Base-by-base conservation (phyloP, 768 basidiomycete genomes). In the Psilocybe tampanensis region DNA sequence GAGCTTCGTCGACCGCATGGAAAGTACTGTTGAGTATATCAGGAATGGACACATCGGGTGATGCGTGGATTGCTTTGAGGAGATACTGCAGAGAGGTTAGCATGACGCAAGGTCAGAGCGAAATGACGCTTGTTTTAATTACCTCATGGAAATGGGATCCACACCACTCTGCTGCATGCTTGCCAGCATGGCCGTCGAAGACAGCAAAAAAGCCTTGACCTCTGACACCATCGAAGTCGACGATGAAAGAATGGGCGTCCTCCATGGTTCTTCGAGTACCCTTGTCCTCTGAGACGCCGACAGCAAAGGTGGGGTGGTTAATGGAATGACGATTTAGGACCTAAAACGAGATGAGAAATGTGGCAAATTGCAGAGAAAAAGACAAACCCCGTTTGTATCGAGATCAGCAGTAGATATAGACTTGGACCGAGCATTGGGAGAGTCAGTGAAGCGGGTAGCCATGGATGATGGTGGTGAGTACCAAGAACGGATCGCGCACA, bases 161-260 rank as follows among this genome's bases (percentile, higher is more conserved):
- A 72, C 97, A 98, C 95, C 96, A 98, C 71, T 99, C 97, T 23
- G 97, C 97, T 32, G 96, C 95, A 66, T 98, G 93, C 71, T 96
- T 98, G 17, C 97, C 97, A 1, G 97, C 97, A 70, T 99, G 97
- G 2, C 97, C 97, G 65, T 99, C 97, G 66, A 98, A 99, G 44
- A 99, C 86, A 6, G 96, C 96, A 70, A 96, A 98, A 79, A 97
- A 98, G 8, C 95, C 97, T 70, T 99, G 97, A 0, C 97, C 97
- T 43, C 89, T 85, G 18, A 98, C 80, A 33, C 86, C 85, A 34
- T 86, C 94, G 70, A 92, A 99, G 70, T 98, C 95, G 60, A 95
- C 90, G 56, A 98, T 87, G 67, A 98, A 97, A 21, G 94, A 94
- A 71, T 98, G 95, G 7, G 94, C 86, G 70, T 98, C 97, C 73